Percentiles rank a stretch among this genome's conserved stretches.
Evolutionary conservation across 352 stramenopile genomes (phyloP).

Genomic region (Pseudoperonospora humuli): DNA sequence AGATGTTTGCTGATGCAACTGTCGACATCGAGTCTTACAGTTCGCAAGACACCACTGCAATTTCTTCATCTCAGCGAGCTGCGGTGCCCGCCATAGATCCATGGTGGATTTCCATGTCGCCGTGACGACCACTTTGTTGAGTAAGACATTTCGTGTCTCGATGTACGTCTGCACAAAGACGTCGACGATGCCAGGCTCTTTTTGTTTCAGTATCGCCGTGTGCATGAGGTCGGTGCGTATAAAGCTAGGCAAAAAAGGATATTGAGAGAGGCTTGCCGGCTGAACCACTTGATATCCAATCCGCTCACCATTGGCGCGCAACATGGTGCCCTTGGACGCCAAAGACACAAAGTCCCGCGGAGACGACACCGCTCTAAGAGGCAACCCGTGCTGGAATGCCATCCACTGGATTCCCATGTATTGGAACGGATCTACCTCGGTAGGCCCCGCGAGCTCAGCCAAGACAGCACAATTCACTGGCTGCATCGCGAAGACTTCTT

Average conservation of each 20-base stretch:
- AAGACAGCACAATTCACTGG: constrained; percentile 23
- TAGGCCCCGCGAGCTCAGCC: constrained; percentile 22
- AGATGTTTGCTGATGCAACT: no score
- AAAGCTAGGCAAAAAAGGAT: constrained; percentile 15
- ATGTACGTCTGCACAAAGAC: constrained; percentile 23
- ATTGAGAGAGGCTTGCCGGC: constrained; percentile 28
- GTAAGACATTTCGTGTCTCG: constrained; percentile 9
- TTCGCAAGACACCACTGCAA: constrained; percentile 25
- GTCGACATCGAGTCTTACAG: no score
- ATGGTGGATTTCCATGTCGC: constrained; percentile 17
- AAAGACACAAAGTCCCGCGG: constrained; percentile 30
- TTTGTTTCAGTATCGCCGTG: constrained; percentile 17
- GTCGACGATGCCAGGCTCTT: constrained; percentile 18
- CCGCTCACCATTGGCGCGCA: constrained; percentile 19
- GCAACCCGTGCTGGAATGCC: constrained; percentile 15
- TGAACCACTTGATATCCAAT: constrained; percentile 43
- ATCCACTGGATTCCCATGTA: constrained; percentile 33
- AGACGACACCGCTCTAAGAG: constrained; percentile 18
- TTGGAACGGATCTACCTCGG: constrained; percentile 27
- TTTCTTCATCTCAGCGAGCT: constrained; percentile 26
- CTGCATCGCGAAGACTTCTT: constrained; percentile 16
- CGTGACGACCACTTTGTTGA: constrained; percentile 19
- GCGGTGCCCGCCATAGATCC: constrained; percentile 13
- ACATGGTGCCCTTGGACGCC: constrained; percentile 25
- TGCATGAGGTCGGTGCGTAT: constrained; percentile 20